phyloP scores from a whole-genome alignment of 2,329 filamentous ascomycete genomes.

The Westerdykella ornata region DNA sequence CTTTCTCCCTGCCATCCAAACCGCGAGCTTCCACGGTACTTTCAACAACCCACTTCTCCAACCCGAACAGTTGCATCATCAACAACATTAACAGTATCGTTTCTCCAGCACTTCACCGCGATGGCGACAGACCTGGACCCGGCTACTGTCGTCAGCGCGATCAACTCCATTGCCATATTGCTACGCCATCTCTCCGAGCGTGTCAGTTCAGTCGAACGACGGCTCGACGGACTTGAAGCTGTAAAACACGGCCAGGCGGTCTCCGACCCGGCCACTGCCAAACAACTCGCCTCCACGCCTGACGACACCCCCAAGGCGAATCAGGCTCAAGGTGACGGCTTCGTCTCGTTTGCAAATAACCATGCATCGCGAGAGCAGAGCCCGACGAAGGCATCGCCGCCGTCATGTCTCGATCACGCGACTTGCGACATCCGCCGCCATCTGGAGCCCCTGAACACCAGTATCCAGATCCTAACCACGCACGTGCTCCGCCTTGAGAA shows the following conservation, averaged over 20 bases:
- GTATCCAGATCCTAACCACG: neutral
- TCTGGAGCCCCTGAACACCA: constrained; percentile 1
- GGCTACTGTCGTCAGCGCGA: neutral
- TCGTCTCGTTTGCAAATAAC: neutral
- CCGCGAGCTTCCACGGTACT: too few species aligned
- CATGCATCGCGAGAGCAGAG: neutral
- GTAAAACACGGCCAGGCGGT: too few species aligned
- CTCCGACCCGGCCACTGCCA: too few species aligned
- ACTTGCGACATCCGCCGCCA: neutral
- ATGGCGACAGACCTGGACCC: neutral
- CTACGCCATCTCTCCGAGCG: neutral
- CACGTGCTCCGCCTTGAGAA: constrained; percentile 1
- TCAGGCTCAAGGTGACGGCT: too few species aligned
- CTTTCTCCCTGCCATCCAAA: too few species aligned
- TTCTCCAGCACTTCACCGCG: neutral
- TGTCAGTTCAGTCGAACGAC: neutral
- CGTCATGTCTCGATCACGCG: neutral
- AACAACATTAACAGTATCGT: too few species aligned
- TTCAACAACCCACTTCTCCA: too few species aligned
- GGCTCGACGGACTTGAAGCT: neutral
- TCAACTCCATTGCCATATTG: neutral
- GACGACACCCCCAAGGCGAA: too few species aligned
- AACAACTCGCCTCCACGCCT: too few species aligned
- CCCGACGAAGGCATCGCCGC: neutral
- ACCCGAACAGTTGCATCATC: too few species aligned